Conservation (phyloP, 2,329 filamentous ascomycete genomes). For the Capronia coronata region DNA sequence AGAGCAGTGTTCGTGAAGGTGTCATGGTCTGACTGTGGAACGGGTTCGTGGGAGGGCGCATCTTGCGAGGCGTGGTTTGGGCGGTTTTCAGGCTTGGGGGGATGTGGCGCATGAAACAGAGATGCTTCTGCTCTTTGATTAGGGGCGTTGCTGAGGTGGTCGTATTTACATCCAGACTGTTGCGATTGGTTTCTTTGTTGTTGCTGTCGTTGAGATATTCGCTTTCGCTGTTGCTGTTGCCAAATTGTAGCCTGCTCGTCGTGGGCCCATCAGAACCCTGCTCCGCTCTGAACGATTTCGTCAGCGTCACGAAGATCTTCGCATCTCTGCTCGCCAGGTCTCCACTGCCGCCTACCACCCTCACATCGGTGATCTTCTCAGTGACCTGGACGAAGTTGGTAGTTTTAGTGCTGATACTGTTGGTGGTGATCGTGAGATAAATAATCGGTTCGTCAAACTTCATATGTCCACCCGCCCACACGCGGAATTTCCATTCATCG, state of each 20-base stretch:
- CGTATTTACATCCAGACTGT: too few species aligned
- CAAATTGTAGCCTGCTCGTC: too few species aligned
- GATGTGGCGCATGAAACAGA: slow-evolving; percentile 57
- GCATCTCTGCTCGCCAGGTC: slow-evolving; percentile 39
- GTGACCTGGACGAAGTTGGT: slow-evolving; percentile 38
- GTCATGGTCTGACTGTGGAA: slow-evolving; percentile 54
- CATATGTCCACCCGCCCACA: slow-evolving; percentile 83
- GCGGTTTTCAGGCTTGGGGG: slow-evolving; percentile 20
- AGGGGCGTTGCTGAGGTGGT: neutral
- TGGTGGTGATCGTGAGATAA: slow-evolving; percentile 23
- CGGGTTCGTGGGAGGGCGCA: slow-evolving; percentile 38
- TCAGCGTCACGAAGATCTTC: slow-evolving; percentile 50
- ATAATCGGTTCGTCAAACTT: slow-evolving; percentile 40
- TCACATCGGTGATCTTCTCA: slow-evolving; percentile 45
- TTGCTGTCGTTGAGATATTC: neutral
- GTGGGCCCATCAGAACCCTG: slow-evolving; percentile 35
- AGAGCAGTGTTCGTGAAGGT: slow-evolving; percentile 67
- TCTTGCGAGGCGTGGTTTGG: slow-evolving; percentile 4
- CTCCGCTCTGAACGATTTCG: slow-evolving; percentile 34
- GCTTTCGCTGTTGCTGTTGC: neutral
- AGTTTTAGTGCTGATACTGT: too few species aligned
- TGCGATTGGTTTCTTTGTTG: neutral
- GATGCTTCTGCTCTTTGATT: slow-evolving; percentile 53
- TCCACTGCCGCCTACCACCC: slow-evolving; percentile 49
- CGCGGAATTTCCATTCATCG: slow-evolving; percentile 61